These are phyloP conservation scores for Diplodia corticola DNA, from an alignment of 2,329 filamentous ascomycete species.

Conservation along the genomic window DNA sequence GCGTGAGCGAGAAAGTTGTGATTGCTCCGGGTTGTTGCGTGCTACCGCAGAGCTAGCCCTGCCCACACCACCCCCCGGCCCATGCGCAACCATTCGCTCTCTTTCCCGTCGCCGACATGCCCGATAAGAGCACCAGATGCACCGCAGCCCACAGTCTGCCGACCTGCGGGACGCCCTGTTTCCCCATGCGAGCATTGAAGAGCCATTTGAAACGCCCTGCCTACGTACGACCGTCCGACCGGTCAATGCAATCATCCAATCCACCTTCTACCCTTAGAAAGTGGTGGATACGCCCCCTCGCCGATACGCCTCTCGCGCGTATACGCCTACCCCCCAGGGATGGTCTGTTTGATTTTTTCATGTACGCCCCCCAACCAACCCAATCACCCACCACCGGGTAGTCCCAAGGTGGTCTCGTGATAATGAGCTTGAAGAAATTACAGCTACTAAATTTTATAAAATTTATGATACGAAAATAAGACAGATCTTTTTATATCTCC, in stretches of 20 bases:
- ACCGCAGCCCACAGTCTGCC: background rate
- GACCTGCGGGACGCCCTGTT: background rate
- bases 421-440: too few species aligned
- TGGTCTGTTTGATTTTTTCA: too few species aligned
- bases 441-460: too few species aligned
- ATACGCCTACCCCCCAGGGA: too few species aligned
- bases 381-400: too few species aligned
- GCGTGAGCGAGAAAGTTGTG: constrained; percentile 15
- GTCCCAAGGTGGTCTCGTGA: too few species aligned
- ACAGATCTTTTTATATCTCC: too few species aligned
- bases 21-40: constrained; percentile 6
- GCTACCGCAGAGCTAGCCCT: constrained; percentile 1
- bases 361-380: too few species aligned
- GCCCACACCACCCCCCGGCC: background rate
- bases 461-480: too few species aligned
- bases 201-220: background rate
- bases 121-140: constrained; percentile 6
- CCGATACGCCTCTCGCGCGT: too few species aligned
- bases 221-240: background rate
- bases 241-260: background rate
- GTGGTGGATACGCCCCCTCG: too few species aligned
- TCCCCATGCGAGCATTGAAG: background rate
- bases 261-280: background rate
- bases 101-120: background rate
- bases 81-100: background rate